Percentiles rank a stretch among this genome's conserved stretches.
Conservation (phyloP, 129 eudicot species). For the Flaveria trinervia region DNA sequence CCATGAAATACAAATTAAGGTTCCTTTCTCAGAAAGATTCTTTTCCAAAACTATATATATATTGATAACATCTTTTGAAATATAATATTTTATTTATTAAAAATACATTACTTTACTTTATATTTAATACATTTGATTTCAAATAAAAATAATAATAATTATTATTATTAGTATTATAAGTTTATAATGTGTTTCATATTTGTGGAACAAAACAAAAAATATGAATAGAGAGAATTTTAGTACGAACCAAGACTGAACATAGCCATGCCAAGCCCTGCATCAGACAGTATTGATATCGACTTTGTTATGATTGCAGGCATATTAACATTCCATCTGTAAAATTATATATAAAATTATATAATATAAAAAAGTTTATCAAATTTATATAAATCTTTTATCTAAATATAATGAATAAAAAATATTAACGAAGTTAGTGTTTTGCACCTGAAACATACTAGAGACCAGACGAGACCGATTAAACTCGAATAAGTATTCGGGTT, state of each 20-base stretch:
- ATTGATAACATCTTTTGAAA: neutral
- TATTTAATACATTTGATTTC: neutral
- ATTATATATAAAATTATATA: neutral
- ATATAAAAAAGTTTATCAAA: neutral
- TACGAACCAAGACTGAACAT: conserved; percentile 89
- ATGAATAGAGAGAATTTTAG: conserved; percentile 34
- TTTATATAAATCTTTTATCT: neutral
- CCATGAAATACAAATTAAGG: conserved; percentile 7
- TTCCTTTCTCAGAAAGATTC: conserved; percentile 18
- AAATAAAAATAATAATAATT: neutral
- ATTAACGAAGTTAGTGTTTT: neutral
- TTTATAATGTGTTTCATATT: conserved; percentile 14
- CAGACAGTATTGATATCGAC: conserved; percentile 84
- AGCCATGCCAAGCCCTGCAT: conserved; percentile 96
- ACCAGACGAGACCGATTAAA: conserved; percentile 82
- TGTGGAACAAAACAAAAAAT: conserved; percentile 7
- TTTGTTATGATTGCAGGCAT: conserved; percentile 80
- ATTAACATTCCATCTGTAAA: conserved; percentile 62
- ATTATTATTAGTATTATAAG: neutral
- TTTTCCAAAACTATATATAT: neutral
- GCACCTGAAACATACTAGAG: conserved; percentile 84
- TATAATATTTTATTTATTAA: neutral
- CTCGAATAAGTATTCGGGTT: conserved; percentile 96
- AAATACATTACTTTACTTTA: neutral
- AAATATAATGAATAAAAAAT: neutral